These are phyloP conservation scores for Lathyrus sativus DNA, from an alignment of 306 rosid species.

Conservation along the genomic window DNA sequence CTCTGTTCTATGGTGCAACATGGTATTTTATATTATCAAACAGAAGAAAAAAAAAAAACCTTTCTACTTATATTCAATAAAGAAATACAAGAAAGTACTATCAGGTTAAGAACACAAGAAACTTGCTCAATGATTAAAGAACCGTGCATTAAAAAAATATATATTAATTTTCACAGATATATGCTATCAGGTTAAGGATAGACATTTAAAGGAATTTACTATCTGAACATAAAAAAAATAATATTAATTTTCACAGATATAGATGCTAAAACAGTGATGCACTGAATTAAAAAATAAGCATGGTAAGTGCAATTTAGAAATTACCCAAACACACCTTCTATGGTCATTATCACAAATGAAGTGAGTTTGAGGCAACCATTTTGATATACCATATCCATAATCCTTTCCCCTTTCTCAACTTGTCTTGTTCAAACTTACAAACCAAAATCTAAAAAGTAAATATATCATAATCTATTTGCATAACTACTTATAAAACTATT, in stretches of 20 bases:
- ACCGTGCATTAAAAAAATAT: background rate
- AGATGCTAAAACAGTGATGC: background rate
- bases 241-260: background rate
- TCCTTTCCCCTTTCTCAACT: background rate
- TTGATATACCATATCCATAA: background rate
- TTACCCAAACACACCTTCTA: background rate
- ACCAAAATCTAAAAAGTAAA: constrained; percentile 11
- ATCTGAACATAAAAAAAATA: background rate
- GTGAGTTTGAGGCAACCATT: background rate
- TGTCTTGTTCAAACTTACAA: constrained; percentile 3
- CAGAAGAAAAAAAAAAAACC: background rate
- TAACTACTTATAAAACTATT: background rate
- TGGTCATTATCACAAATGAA: constrained; percentile 1
- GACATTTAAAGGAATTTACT: background rate
- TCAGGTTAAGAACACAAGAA: constrained; percentile 26
- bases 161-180: background rate
- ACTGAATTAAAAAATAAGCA: background rate
- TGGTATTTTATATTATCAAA: constrained; percentile 1
- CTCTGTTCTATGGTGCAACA: constrained; percentile 17
- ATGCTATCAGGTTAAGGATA: too few species aligned
- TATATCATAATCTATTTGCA: too few species aligned
- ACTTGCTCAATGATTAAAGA: constrained; percentile 15
- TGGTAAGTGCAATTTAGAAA: background rate
- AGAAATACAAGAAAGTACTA: background rate
- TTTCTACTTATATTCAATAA: constrained; percentile 3